Evolutionary conservation across 2,329 filamentous ascomycete species (phyloP).

Genomic region (Talaromyces sp.): DNA sequence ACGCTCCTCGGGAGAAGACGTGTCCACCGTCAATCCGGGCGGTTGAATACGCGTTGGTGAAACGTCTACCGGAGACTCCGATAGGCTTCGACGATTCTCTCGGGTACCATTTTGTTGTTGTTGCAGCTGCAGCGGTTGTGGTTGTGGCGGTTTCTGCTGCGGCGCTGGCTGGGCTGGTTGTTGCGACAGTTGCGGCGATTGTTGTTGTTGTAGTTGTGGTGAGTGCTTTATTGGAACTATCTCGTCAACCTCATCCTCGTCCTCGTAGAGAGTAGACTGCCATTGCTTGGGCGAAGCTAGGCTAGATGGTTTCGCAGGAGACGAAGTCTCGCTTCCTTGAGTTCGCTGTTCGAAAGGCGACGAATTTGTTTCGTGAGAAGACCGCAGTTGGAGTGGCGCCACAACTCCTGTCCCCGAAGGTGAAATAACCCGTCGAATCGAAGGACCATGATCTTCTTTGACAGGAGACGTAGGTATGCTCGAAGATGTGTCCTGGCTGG

Average conservation of each 20-base stretch:
- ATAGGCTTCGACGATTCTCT: constrained; percentile 31
- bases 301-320: constrained; percentile 10
- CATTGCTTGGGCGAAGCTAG: background rate
- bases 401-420: constrained; percentile 21
- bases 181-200: background rate
- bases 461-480: constrained; percentile 17
- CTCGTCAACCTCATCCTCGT: constrained; percentile 3
- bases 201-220: background rate
- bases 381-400: constrained; percentile 16
- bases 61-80: constrained; percentile 65
- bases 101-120: background rate
- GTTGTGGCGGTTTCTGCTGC: background rate
- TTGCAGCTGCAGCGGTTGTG: background rate
- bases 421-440: constrained; percentile 32
- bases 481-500: constrained; percentile 17
- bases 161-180: background rate
- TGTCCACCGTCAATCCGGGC: constrained; percentile 65
- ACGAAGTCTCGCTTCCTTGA: background rate
- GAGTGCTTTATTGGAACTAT: background rate
- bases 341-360: constrained; percentile 10
- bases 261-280: background rate
- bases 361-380: constrained; percentile 15
- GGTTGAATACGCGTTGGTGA: constrained; percentile 51
- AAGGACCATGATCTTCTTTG: constrained; percentile 21
- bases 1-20: constrained; percentile 63